phyloP scores from a whole-genome alignment of 2,329 filamentous ascomycete species.

The Dichotomopilus funicola region DNA sequence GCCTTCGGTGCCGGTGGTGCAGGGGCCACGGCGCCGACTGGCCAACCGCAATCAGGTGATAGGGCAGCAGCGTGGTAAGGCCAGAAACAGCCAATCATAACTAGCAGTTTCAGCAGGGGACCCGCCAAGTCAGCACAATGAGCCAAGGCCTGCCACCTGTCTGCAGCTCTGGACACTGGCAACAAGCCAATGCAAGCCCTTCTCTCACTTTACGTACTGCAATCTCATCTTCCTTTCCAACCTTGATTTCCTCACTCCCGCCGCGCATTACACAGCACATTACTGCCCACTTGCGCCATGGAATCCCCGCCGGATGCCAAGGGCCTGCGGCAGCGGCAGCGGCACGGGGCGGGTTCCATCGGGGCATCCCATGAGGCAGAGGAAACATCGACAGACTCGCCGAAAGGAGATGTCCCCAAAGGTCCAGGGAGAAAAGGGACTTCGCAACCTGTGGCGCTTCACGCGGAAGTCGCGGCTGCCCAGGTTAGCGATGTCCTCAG shows the following conservation, averaged over 20 bases:
- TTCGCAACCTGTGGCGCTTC: conserved; percentile 4
- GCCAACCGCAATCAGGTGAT: conserved; percentile 13
- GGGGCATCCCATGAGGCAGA: neutral
- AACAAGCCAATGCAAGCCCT: neutral
- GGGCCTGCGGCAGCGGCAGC: conserved; percentile 7
- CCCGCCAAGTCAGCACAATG: neutral
- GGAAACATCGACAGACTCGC: too few species aligned
- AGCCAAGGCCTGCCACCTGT: conserved; percentile 7
- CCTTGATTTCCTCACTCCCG: neutral
- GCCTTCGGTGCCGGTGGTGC: conserved; percentile 5
- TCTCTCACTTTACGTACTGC: neutral
- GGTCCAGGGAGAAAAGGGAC: neutral
- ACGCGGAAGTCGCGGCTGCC: conserved; percentile 26
- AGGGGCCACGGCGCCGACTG: conserved; percentile 10
- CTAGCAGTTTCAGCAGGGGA: neutral
- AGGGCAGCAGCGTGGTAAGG: conserved; percentile 11
- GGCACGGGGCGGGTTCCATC: conserved; percentile 1
- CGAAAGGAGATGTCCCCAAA: too few species aligned
- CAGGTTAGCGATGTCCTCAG: conserved; percentile 32
- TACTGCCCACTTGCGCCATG: conserved; percentile 1
- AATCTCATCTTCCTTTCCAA: neutral
- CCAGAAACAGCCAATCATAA: conserved; percentile 6
- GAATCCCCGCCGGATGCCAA: conserved; percentile 4
- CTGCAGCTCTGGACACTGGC: conserved; percentile 1
- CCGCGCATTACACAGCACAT: neutral